phyloP scores from a whole-genome alignment of 176 grass and related monocot species.

The Eragrostis nindensis region DNA sequence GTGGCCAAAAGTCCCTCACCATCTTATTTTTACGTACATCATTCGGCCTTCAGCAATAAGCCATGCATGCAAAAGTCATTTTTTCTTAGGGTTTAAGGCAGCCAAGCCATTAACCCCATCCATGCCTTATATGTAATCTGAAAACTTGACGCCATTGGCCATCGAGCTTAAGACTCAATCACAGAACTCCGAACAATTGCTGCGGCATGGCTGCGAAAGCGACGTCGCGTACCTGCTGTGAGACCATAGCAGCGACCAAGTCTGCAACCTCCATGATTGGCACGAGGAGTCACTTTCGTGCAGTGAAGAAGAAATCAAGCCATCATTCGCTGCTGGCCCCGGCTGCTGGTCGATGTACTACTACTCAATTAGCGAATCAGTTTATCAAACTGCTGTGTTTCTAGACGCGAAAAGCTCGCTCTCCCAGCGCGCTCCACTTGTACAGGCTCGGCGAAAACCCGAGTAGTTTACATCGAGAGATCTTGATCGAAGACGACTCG shows the following conservation, averaged over 20 bases:
- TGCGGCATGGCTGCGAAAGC: slow-evolving; percentile 13
- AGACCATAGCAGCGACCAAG: not conserved
- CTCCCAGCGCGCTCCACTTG: slow-evolving; percentile 23
- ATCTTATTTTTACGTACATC: no score
- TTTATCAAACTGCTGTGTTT: slow-evolving; percentile 3
- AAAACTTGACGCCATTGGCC: slow-evolving; percentile 11
- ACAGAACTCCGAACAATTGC: not conserved
- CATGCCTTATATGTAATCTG: not conserved
- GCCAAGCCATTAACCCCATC: not conserved
- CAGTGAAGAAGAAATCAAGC: slow-evolving; percentile 30
- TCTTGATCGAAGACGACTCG: not conserved
- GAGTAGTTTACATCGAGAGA: slow-evolving; percentile 1
- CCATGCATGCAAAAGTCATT: not conserved
- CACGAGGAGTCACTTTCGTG: slow-evolving; percentile 26
- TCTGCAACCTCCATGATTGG: slow-evolving; percentile 43
- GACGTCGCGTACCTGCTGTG: slow-evolving; percentile 1
- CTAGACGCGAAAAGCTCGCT: not conserved
- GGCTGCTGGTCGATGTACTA: not conserved
- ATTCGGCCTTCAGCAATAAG: not conserved
- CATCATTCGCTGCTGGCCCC: not conserved
- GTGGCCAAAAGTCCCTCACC: no score
- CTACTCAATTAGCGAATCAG: slow-evolving; percentile 13
- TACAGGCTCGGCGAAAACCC: not conserved
- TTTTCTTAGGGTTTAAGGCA: slow-evolving; percentile 37
- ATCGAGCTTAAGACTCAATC: not conserved